Evolutionary conservation across 352 stramenopile genomes (phyloP), one percentile per base, ranked within the genome.

Genomic region (Phytophthora fragariae): DNA sequence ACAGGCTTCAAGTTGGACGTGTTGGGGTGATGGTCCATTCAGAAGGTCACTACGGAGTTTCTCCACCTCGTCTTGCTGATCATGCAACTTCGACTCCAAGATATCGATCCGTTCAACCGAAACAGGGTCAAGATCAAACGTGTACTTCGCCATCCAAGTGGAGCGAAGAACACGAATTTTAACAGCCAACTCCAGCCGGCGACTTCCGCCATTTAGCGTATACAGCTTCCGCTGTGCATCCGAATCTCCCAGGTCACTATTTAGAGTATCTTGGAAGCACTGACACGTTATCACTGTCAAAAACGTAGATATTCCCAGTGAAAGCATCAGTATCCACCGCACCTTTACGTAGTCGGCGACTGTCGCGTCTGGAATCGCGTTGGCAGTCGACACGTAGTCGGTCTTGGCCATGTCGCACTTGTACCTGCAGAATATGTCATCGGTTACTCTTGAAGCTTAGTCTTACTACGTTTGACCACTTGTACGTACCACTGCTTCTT

Each of bases 91-190:
- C 17, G 62, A 60, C 21, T 68, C 62, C 52, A 68, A 21, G 3
- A 61, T 14, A 33, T 68, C 62, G 12, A 68, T 68, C n/a, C 62
- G n/a, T 21, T 24, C 24, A n/a, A 68, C 35, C 12, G 52, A 24
- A 11, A 61, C 37, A 10, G 52, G 50, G 17, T 56, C 2, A 14
- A 69, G 46, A 7, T 69, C 37, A 11, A 69, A 69, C 8, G 39
- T 29, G 53, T 57, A 69, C 11, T 19, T 24, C 19, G 46, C 58
- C 24, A 33, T 12, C 49, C 44, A 29, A 15, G 58, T 47, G 1
- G 44, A 55, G 8, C 14, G 58, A 46, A 65, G 29, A 54, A 57
- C 29, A 8, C 58, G 41, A 31, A 65, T 47, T 15, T 9, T 44
- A 4, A 65, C n/a, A 0, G 6, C 14, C 47, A 65, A 31, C 17